Conservation (phyloP, 495 filamentous ascomycete genomes). For the Chaetomium tenue region DNA sequence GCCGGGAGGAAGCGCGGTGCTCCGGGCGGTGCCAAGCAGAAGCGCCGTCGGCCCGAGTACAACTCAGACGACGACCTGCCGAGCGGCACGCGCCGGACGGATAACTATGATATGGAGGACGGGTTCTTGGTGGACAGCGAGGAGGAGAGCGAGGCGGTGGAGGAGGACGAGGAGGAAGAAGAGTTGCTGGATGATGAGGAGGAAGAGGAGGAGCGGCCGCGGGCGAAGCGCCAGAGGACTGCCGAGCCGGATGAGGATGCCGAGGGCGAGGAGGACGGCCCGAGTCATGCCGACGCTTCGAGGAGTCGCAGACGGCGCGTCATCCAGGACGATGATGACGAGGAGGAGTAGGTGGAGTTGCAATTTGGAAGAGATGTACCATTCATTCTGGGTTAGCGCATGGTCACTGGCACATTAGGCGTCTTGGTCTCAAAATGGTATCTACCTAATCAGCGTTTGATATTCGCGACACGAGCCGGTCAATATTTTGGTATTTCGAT, state of each 20-base stretch:
- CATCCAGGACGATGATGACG: constrained; percentile 53
- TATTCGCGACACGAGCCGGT: no score
- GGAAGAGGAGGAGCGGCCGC: constrained; percentile 48
- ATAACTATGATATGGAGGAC: constrained; percentile 82
- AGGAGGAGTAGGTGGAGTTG: constrained; percentile 18
- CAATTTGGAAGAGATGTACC: background rate
- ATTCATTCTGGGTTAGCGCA: constrained; percentile 16
- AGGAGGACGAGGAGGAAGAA: constrained; percentile 62
- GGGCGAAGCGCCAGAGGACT: constrained; percentile 51
- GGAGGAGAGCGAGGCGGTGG: constrained; percentile 61
- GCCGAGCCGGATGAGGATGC: constrained; percentile 46
- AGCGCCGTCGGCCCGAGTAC: constrained; percentile 51
- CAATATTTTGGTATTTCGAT: no score
- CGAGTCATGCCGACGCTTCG: constrained; percentile 34
- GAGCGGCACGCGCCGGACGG: constrained; percentile 61
- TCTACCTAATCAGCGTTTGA: background rate
- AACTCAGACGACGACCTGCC: constrained; percentile 66
- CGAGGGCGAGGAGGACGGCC: constrained; percentile 40
- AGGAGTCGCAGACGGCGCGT: constrained; percentile 43
- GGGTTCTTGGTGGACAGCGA: constrained; percentile 75
- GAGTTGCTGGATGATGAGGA: constrained; percentile 48
- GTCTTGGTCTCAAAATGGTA: constrained; percentile 15
- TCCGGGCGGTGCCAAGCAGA: constrained; percentile 41
- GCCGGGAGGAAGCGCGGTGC: constrained; percentile 47
- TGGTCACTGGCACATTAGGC: constrained; percentile 8